Conservation (phyloP, 1,284 basidiomycete genomes). For the Puccinia coronata region DNA sequence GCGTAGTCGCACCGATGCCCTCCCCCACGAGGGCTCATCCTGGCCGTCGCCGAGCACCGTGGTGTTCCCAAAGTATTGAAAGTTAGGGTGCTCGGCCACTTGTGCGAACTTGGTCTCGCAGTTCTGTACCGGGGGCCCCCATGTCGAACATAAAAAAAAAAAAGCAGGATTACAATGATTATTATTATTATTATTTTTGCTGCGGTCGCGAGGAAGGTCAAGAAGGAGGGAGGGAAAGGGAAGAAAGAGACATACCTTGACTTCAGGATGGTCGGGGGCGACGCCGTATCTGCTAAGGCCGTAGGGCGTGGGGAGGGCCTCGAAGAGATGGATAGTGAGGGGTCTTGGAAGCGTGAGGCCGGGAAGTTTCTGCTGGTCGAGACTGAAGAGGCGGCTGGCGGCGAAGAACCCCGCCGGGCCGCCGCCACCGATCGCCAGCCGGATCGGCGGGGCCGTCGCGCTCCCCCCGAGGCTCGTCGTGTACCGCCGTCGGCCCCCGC, state of each 20-base stretch:
- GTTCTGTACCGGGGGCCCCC: too few species aligned
- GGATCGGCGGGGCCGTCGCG: slow-evolving; percentile 56
- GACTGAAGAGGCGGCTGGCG: slow-evolving; percentile 66
- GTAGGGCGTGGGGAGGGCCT: slow-evolving; percentile 89
- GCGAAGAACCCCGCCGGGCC: slow-evolving; percentile 96
- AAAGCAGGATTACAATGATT: too few species aligned
- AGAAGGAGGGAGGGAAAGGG: not conserved
- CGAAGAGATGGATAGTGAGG: slow-evolving; percentile 79
- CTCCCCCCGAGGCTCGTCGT: too few species aligned
- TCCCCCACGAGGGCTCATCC: slow-evolving; percentile 41
- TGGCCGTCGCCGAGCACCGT: not conserved
- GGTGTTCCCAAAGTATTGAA: slow-evolving; percentile 84
- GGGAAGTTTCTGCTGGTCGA: slow-evolving; percentile 67
- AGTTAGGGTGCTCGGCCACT: slow-evolving; percentile 68
- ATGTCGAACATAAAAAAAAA: not conserved
- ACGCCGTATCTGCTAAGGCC: slow-evolving; percentile 95
- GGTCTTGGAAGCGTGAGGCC: slow-evolving; percentile 60
- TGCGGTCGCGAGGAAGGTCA: too few species aligned
- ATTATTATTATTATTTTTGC: too few species aligned
- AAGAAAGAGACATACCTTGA: slow-evolving; percentile 68
- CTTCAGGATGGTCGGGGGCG: slow-evolving; percentile 97
- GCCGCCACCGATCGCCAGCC: slow-evolving; percentile 79
- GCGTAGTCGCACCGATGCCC: slow-evolving; percentile 52
- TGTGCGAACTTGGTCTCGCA: slow-evolving; percentile 93
- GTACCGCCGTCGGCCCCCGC: too few species aligned